Evolutionary conservation across 768 basidiomycete species (phyloP).

Genomic region (Erythrobasidium yunnanense): DNA sequence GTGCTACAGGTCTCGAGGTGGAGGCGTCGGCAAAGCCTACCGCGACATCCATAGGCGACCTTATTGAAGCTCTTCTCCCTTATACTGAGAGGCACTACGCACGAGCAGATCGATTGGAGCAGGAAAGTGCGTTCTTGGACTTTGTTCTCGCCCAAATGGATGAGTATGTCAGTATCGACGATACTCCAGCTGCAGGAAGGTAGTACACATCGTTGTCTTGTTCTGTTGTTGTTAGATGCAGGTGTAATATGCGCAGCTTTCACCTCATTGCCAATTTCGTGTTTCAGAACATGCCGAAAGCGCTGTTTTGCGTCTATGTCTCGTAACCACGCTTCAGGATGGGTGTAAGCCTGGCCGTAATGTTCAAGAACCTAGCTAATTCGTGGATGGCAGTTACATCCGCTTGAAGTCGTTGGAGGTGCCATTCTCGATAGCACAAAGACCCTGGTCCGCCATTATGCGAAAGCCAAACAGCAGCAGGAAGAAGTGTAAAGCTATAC

Average conservation of each 20-base stretch:
- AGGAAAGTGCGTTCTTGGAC: slow-evolving; percentile 93
- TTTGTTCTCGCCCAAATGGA: slow-evolving; percentile 39
- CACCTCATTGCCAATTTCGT: no score
- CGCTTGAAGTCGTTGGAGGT: background rate
- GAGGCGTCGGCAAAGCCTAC: slow-evolving; percentile 26
- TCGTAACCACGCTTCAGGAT: no score
- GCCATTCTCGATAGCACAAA: background rate
- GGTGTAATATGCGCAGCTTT: no score
- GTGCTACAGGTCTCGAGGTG: slow-evolving; percentile 26
- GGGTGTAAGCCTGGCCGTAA: no score
- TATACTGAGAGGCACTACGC: slow-evolving; percentile 88
- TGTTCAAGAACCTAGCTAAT: no score
- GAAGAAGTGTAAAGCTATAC: background rate
- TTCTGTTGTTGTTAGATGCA: background rate
- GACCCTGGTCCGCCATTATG: background rate
- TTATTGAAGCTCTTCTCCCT: slow-evolving; percentile 75
- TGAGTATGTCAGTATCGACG: background rate
- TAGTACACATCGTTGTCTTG: background rate
- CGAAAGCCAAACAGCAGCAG: background rate
- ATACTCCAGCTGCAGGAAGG: background rate
- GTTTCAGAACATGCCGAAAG: no score
- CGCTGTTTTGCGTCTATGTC: no score
- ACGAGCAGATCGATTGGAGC: slow-evolving; percentile 71
- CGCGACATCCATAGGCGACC: slow-evolving; percentile 50
- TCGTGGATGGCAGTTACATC: background rate